Percentiles rank a stretch among this genome's conserved stretches.
These are phyloP conservation scores for Fomitiporia mediterranea DNA, from an alignment of 1,284 basidiomycete genomes.

Conservation along the genomic window DNA sequence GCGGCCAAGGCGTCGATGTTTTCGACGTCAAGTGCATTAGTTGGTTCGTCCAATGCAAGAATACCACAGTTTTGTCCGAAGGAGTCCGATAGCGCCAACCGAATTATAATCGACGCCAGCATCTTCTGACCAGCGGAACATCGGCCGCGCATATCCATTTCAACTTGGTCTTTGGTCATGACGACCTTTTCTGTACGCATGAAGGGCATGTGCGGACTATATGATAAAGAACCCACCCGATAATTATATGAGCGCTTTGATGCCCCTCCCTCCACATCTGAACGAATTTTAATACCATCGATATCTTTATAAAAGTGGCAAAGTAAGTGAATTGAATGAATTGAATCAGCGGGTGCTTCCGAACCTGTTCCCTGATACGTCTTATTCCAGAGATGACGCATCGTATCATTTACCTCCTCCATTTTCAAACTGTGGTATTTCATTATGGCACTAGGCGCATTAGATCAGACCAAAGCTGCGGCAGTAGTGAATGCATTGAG, in stretches of 20 bases:
- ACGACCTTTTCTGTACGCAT: slow-evolving; percentile 61
- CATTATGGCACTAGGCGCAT: slow-evolving; percentile 82
- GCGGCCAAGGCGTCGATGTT: slow-evolving; percentile 94
- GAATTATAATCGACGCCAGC: slow-evolving; percentile 97
- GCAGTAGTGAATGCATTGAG: slow-evolving; percentile 11
- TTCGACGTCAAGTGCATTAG: slow-evolving; percentile 94
- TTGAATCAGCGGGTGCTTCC: slow-evolving; percentile 22
- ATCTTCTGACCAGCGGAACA: slow-evolving; percentile 99
- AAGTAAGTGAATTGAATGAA: neutral
- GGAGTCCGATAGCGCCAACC: slow-evolving; percentile 95
- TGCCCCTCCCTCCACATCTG: slow-evolving; percentile 85
- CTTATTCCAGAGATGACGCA: slow-evolving; percentile 96
- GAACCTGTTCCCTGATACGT: slow-evolving; percentile 97
- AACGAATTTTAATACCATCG: slow-evolving; percentile 94
- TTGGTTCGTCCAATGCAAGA: slow-evolving; percentile 96
- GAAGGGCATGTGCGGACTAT: slow-evolving; percentile 23
- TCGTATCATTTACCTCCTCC: slow-evolving; percentile 98
- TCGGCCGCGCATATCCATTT: slow-evolving; percentile 99
- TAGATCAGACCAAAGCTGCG: neutral
- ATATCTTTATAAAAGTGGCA: slow-evolving; percentile 73
- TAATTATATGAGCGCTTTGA: slow-evolving; percentile 97
- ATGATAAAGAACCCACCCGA: slow-evolving; percentile 52
- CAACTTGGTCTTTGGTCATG: slow-evolving; percentile 98
- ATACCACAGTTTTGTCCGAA: slow-evolving; percentile 98
- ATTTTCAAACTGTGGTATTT: slow-evolving; percentile 98